Conservation (phyloP, 306 rosid genomes). For the Abrus pulchellus region DNA sequence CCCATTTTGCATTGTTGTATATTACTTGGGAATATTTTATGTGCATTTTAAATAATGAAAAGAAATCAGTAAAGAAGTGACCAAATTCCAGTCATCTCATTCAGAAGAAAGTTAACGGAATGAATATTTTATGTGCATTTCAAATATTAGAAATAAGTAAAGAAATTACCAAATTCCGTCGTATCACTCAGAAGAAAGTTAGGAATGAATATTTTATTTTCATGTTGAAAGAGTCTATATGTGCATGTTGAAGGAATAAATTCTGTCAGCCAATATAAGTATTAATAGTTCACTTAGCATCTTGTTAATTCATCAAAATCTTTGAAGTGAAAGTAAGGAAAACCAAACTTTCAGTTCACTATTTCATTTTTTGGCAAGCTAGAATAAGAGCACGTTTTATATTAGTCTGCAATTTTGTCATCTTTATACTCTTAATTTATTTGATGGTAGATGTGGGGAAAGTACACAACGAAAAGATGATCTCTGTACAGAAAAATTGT, state of each 20-base stretch:
- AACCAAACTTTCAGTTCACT: background rate
- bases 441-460: background rate
- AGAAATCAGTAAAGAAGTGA: background rate
- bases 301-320: background rate
- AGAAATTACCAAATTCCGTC: background rate
- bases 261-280: background rate
- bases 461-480: slow-evolving; percentile 3
- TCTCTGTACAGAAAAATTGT: slow-evolving; percentile 49
- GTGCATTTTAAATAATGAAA: background rate
- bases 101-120: background rate
- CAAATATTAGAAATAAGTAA: background rate
- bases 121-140: background rate
- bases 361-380: background rate
- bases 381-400: background rate
- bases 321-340: slow-evolving; percentile 6
- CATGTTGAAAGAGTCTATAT: no score
- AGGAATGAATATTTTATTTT: background rate
- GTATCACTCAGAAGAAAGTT: background rate
- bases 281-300: background rate
- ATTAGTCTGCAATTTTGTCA: background rate
- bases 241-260: background rate
- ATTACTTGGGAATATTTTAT: background rate
- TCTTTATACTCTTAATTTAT: background rate
- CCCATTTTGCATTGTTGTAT: background rate
- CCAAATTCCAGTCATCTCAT: background rate